Evolutionary conservation across 176 grass and related monocot species (phyloP).

Genomic region (Poa annua): DNA sequence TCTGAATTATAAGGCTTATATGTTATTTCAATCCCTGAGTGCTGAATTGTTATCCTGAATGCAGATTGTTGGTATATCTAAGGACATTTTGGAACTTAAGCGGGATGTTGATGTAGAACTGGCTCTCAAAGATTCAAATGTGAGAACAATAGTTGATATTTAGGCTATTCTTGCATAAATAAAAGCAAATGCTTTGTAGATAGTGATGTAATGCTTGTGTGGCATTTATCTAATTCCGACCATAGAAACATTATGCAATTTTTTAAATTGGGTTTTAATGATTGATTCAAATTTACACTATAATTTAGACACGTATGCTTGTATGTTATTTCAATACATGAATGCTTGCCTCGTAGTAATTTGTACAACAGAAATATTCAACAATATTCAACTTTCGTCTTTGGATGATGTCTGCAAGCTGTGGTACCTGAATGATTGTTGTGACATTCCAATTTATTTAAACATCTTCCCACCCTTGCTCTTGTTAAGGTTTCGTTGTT

Average conservation of each 20-base stretch:
- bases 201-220: background rate
- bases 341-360: background rate
- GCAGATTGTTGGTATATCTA: conserved; percentile 45
- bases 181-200: background rate
- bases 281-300: background rate
- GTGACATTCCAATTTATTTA: conserved; percentile 24
- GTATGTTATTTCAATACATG: conserved; percentile 1
- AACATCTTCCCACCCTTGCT: conserved; percentile 37
- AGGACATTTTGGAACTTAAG: conserved; percentile 68
- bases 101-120: conserved; percentile 58
- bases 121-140: conserved; percentile 52
- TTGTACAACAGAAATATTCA: background rate
- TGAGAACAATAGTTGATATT: conserved; percentile 27
- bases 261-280: background rate
- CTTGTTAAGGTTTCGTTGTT: conserved; percentile 62
- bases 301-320: background rate
- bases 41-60: background rate
- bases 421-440: background rate
- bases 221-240: background rate
- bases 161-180: background rate
- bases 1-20: conserved; percentile 2
- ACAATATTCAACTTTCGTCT: background rate
- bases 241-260: background rate
- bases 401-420: background rate
- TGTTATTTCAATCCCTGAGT: too few relatives aligned